phyloP scores from a whole-genome alignment of 2,329 filamentous ascomycete species.

The Colletotrichum tofieldiae region DNA sequence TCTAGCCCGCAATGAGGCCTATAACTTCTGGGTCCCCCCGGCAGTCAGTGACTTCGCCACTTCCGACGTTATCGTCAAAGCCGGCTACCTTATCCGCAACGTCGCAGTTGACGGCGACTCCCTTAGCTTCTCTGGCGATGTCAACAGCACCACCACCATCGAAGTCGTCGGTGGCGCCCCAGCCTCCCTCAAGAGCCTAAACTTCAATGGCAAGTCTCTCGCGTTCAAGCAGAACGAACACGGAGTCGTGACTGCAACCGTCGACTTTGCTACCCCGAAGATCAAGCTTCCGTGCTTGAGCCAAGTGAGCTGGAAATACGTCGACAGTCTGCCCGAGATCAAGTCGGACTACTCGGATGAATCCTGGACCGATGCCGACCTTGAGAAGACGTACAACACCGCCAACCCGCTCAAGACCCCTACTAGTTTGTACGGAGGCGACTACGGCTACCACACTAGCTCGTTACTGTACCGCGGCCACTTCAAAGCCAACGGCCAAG shows the following conservation, averaged over 20 bases:
- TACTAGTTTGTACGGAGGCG: slow-evolving; percentile 74
- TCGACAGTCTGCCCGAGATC: slow-evolving; percentile 47
- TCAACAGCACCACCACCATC: slow-evolving; percentile 45
- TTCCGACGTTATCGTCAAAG: slow-evolving; percentile 46
- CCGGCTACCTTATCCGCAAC: slow-evolving; percentile 46
- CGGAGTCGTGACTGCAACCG: slow-evolving; percentile 44
- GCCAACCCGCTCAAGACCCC: slow-evolving; percentile 67
- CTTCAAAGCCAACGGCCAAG: slow-evolving; percentile 73
- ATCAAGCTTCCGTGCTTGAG: slow-evolving; percentile 39
- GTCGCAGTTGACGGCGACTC: slow-evolving; percentile 39
- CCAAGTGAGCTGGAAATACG: slow-evolving; percentile 40
- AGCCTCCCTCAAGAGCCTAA: slow-evolving; percentile 35
- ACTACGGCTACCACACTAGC: slow-evolving; percentile 80
- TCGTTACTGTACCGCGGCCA: slow-evolving; percentile 76
- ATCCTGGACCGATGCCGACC: slow-evolving; percentile 60
- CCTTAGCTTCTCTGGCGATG: slow-evolving; percentile 46
- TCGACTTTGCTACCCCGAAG: slow-evolving; percentile 42
- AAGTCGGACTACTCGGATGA: slow-evolving; percentile 53
- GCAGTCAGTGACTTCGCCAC: slow-evolving; percentile 42
- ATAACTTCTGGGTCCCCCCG: slow-evolving; percentile 47
- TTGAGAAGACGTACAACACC: slow-evolving; percentile 49
- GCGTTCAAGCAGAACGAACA: slow-evolving; percentile 41
- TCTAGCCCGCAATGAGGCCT: slow-evolving; percentile 46
- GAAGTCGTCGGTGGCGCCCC: slow-evolving; percentile 47
- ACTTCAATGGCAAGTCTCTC: slow-evolving; percentile 43